Base-by-base conservation (phyloP, 2,329 filamentous ascomycete genomes). In the Neonectria punicea region DNA sequence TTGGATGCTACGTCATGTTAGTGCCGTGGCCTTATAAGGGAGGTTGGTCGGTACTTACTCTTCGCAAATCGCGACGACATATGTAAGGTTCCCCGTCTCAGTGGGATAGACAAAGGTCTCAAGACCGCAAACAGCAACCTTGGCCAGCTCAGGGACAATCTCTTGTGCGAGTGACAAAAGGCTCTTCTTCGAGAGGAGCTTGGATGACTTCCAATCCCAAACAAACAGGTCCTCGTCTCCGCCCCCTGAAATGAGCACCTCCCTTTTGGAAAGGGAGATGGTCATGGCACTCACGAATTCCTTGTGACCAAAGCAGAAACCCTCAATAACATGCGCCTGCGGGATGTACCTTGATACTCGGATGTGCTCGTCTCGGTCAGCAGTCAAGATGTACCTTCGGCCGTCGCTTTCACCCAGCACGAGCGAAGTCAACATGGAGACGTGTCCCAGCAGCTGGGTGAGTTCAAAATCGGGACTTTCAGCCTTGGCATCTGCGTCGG, bases 351-450 rank as follows among this genome's bases (percentile, higher is more conserved):
- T 87, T 53, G 93, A 97, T 20, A 98, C 85, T 41, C 96, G 92
- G 74, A 99, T 95, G 79, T 99, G 96, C 69, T 89, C 84, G 75
- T 88, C 86, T 13, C 87, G 82, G 67, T 89, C 84, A 6, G 81
- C 83, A 0, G 87, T 88, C 70, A 89, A 69, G 74, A 89, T 86
- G 70, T 87, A 88, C 16, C 78, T 78, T 30, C 78, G 77, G 25
- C 71, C 78, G 65, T 70, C 81, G 67, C 69, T 83, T 76, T 74
- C 81, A 6, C 84, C 85, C 46, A 89, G 83, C 2, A 84, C 79
- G 56, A 98, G 78, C 74, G 93, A 90, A 1, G 94, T 98, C 54
- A 99, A 87, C 88, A 98, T 92, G 1, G 95, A 98, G 14, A 99
- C 96, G 80, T 99, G 96, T 13, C 96, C 96, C 1, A 99, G 88